These are phyloP conservation scores for Kluyveromyces dobzhanskii DNA, from an alignment of 805 yeast species.

Conservation along the genomic window DNA sequence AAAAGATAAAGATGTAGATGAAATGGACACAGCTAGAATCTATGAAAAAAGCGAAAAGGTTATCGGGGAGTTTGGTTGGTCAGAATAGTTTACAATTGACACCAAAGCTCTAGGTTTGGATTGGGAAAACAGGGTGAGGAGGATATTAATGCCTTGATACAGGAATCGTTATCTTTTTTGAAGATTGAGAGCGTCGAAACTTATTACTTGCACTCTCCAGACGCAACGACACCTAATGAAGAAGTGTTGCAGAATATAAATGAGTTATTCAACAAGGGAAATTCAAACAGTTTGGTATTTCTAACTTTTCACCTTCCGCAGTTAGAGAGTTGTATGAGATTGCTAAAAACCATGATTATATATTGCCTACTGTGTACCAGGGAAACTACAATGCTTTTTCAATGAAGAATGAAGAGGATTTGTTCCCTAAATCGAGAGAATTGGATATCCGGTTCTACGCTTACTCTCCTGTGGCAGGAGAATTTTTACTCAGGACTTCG, in stretches of 20 bases:
- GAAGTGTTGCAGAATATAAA: slow-evolving; percentile 20
- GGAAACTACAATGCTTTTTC: slow-evolving; percentile 24
- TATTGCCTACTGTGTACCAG: slow-evolving; percentile 22
- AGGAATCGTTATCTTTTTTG: slow-evolving; percentile 11
- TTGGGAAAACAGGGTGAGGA: slow-evolving; percentile 11
- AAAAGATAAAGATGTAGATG: slow-evolving; percentile 13
- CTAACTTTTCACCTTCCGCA: slow-evolving; percentile 17
- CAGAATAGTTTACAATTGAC: slow-evolving; percentile 12
- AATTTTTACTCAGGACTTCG: slow-evolving; percentile 14
- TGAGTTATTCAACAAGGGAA: slow-evolving; percentile 17
- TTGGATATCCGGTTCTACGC: slow-evolving; percentile 18
- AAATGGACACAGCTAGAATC: slow-evolving; percentile 21
- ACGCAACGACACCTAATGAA: slow-evolving; percentile 16
- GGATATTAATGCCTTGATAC: slow-evolving; percentile 10
- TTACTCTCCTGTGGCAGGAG: slow-evolving; percentile 21
- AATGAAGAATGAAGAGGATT: slow-evolving; percentile 14
- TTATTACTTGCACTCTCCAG: slow-evolving; percentile 21
- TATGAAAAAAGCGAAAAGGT: slow-evolving; percentile 16
- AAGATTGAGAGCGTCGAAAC: slow-evolving; percentile 14
- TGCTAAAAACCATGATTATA: slow-evolving; percentile 16
- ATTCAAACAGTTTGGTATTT: slow-evolving; percentile 21
- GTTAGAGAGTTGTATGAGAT: slow-evolving; percentile 14
- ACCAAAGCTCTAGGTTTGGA: slow-evolving; percentile 15
- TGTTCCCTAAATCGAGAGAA: slow-evolving; percentile 17
- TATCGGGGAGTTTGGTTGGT: slow-evolving; percentile 11